Evolutionary conservation across 148 eudicot genomes (phyloP).

Genomic region (Rhododendron ferrugineum): DNA sequence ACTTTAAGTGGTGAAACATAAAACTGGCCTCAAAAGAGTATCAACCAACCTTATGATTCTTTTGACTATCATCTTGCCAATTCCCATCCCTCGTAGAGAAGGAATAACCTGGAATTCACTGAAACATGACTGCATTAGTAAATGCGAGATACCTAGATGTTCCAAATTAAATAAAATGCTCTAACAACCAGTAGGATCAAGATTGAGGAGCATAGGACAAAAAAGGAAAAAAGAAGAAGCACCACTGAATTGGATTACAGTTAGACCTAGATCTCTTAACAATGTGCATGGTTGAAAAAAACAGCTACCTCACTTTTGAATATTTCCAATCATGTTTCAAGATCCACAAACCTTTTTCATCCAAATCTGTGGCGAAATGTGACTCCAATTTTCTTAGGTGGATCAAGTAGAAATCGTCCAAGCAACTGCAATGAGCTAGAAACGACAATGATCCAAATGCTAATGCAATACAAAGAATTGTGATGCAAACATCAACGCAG

Average conservation of each 20-base stretch:
- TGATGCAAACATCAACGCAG: neutral
- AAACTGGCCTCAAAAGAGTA: neutral
- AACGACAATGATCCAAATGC: neutral
- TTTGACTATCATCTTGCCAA: conserved; percentile 61
- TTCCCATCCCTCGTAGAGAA: conserved; percentile 54
- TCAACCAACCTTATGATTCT: conserved; percentile 65
- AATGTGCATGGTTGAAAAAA: neutral
- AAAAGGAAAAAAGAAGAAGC: neutral
- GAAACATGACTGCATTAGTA: conserved; percentile 20
- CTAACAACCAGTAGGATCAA: neutral
- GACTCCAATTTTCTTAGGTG: neutral
- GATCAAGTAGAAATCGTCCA: neutral
- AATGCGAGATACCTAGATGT: neutral
- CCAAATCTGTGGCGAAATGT: neutral
- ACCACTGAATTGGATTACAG: neutral
- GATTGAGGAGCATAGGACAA: neutral
- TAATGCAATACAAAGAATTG: neutral
- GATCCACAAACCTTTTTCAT: neutral
- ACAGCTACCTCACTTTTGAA: neutral
- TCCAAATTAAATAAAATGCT: neutral
- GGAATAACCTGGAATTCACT: conserved; percentile 72
- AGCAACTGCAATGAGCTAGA: neutral
- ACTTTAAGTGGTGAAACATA: neutral
- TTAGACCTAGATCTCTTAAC: neutral
- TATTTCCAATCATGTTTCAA: neutral